Conservation (phyloP, 2,329 filamentous ascomycete genomes). For the Penicillium crustosum region DNA sequence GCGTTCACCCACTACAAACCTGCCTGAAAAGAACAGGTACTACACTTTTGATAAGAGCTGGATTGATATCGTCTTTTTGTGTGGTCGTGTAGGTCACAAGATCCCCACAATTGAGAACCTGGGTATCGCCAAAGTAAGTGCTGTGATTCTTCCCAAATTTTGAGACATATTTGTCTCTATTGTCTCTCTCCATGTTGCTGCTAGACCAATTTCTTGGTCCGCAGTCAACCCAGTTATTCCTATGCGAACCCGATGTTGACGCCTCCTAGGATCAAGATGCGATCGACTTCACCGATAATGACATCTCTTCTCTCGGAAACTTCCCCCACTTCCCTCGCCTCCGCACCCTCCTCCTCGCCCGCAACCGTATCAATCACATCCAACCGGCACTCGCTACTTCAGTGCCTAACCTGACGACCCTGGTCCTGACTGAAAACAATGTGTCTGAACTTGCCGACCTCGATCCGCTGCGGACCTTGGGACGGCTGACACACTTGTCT, state of each 20-base stretch:
- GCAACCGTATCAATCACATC: conserved; percentile 82
- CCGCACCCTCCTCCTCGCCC: conserved; percentile 80
- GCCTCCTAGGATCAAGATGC: conserved; percentile 81
- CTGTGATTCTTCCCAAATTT: not conserved
- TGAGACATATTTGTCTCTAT: not conserved
- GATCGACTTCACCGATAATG: conserved; percentile 98
- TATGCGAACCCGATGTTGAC: conserved; percentile 5
- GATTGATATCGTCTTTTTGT: conserved; percentile 73
- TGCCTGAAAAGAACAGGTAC: conserved; percentile 75
- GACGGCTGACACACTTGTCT: conserved; percentile 73
- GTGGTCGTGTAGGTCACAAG: conserved; percentile 77
- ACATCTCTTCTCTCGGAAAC: conserved; percentile 84
- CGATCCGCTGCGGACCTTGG: conserved; percentile 71
- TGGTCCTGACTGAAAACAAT: conserved; percentile 82
- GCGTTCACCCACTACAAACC: conserved; percentile 51
- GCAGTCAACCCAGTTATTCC: not conserved
- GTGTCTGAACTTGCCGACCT: conserved; percentile 82
- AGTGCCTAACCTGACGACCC: conserved; percentile 76
- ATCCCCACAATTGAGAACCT: conserved; percentile 97
- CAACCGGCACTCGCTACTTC: conserved; percentile 71
- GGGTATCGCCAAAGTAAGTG: conserved; percentile 83
- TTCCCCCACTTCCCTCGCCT: conserved; percentile 89
- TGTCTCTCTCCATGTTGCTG: conserved; percentile 3
- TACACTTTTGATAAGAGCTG: conserved; percentile 73
- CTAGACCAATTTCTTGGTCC: not conserved